Evolutionary conservation across 2,329 filamentous ascomycete genomes (phyloP).

Genomic region (Trichoderma asperellum): DNA sequence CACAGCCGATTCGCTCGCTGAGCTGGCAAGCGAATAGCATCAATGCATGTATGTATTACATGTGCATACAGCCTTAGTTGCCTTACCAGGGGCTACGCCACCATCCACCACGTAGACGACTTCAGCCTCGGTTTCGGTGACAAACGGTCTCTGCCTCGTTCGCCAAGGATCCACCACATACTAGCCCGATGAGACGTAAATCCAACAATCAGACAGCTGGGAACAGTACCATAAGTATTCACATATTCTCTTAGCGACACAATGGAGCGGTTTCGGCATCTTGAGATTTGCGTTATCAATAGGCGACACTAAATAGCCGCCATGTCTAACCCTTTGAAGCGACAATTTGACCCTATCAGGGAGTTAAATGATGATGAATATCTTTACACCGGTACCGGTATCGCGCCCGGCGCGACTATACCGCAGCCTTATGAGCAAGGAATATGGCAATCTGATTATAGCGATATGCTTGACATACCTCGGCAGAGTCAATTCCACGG

Average conservation of each 20-base stretch:
- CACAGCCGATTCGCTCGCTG: neutral
- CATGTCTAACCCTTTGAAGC: constrained; percentile 17
- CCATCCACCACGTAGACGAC: neutral
- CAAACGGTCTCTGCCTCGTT: neutral
- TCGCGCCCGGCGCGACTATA: neutral
- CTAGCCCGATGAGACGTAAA: neutral
- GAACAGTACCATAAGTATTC: neutral
- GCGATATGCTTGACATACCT: neutral
- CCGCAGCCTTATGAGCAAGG: neutral
- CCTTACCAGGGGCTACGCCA: constrained; percentile 2
- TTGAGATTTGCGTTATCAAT: too few relatives aligned
- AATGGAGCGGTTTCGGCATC: too few relatives aligned
- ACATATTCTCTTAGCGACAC: neutral
- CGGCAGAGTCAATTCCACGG: constrained; percentile 12
- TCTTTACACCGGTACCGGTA: neutral
- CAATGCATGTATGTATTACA: neutral
- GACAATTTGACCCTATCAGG: neutral
- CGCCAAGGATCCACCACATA: neutral
- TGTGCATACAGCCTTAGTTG: neutral
- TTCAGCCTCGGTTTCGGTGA: constrained; percentile 18
- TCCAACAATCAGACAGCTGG: neutral
- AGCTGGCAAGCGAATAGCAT: neutral
- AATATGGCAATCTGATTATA: neutral
- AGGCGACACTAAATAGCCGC: neutral
- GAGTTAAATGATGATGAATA: neutral